A percentile compares a stretch with the other conserved stretches of the same genome.
phyloP scores from a whole-genome alignment of 306 rosid species.

The Cercis canadensis region DNA sequence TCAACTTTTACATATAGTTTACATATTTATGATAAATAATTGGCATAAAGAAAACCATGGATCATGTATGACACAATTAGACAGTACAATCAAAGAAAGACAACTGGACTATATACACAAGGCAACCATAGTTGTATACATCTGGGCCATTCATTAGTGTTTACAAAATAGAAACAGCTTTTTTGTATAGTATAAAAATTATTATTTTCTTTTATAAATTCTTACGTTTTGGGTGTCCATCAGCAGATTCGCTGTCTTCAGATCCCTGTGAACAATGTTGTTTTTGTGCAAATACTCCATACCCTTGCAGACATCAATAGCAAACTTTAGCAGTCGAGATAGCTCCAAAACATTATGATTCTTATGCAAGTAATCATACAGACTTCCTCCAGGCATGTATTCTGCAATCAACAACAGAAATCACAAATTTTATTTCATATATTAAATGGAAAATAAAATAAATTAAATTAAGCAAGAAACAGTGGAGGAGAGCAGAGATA shows the following conservation, averaged over 20 bases:
- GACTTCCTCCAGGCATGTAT: conserved; percentile 98
- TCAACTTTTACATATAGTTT: no score
- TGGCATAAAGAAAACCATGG: not conserved
- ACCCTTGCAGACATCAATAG: conserved; percentile 92
- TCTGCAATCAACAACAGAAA: conserved; percentile 60
- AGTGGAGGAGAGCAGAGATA: not conserved
- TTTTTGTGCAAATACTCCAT: conserved; percentile 93
- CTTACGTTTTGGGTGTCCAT: conserved; percentile 89
- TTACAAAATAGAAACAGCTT: conserved; percentile 27
- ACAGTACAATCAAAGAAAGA: not conserved
- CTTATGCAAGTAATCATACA: conserved; percentile 96
- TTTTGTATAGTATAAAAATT: conserved; percentile 5
- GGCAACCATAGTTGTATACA: not conserved
- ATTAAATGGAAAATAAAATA: conserved; percentile 34
- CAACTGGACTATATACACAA: conserved; percentile 7
- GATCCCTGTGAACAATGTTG: conserved; percentile 90
- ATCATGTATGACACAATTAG: not conserved
- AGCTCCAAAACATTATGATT: conserved; percentile 76
- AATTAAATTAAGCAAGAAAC: not conserved
- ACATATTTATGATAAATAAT: no score
- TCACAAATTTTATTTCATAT: conserved; percentile 10
- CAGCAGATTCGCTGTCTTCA: conserved; percentile 97
- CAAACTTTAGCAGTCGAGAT: conserved; percentile 76
- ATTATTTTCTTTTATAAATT: conserved; percentile 30
- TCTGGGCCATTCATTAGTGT: not conserved